Evolutionary conservation across 441 rosid species (phyloP).

Genomic region (Mallotus repandus): DNA sequence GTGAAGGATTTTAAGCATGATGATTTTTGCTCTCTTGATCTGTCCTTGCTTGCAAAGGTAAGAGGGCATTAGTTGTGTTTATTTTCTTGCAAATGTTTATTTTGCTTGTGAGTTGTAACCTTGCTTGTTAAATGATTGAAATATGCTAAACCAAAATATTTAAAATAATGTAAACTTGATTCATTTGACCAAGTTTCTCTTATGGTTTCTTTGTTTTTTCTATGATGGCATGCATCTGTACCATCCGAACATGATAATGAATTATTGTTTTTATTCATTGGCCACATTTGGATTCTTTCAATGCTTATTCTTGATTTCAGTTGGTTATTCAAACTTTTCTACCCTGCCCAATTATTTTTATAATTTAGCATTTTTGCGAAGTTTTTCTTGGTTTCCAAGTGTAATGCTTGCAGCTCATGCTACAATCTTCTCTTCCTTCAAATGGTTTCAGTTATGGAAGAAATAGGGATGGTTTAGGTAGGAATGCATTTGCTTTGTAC

Average conservation of each 20-base stretch:
- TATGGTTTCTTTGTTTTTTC: neutral
- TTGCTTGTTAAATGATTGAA: neutral
- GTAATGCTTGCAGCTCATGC: neutral
- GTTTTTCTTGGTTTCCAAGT: neutral
- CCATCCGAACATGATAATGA: neutral
- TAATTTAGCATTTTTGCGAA: neutral
- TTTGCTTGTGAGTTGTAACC: neutral
- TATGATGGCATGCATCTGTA: neutral
- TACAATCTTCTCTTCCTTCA: neutral
- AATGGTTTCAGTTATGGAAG: neutral
- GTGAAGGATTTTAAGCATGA: slow-evolving; percentile 91
- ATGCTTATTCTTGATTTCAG: neutral
- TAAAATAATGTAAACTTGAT: neutral
- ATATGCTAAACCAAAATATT: neutral
- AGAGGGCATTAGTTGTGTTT: slow-evolving; percentile 9
- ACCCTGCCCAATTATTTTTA: neutral
- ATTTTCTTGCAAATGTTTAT: neutral
- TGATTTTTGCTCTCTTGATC: slow-evolving; percentile 87
- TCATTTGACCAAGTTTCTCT: neutral
- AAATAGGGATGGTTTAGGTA: neutral
- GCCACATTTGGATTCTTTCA: neutral
- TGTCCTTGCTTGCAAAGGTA: slow-evolving; percentile 92
- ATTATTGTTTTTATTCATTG: neutral
- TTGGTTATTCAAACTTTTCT: neutral
- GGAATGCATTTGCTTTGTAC: neutral